These are phyloP conservation scores for Tolypocladium ovalisporum DNA, from an alignment of 2,329 filamentous ascomycete genomes.

Conservation along the genomic window DNA sequence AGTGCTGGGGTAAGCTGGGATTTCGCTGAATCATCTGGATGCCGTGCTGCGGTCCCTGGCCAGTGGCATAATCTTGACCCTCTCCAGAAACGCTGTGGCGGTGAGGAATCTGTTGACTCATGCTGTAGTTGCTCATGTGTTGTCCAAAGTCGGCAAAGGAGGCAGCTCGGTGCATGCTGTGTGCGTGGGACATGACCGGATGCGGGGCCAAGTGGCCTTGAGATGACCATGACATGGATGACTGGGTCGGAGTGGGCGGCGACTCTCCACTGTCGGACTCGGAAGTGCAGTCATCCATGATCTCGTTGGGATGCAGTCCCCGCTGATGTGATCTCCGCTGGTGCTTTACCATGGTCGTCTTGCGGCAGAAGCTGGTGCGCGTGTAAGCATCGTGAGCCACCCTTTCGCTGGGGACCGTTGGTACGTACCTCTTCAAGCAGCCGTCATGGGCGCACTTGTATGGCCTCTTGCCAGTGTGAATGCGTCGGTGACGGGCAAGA, in stretches of 20 bases:
- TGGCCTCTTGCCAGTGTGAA: slow-evolving; percentile 56
- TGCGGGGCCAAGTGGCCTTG: slow-evolving; percentile 28
- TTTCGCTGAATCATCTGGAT: slow-evolving; percentile 39
- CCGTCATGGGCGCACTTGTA: slow-evolving; percentile 52
- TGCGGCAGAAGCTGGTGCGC: slow-evolving; percentile 54
- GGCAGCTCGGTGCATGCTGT: slow-evolving; percentile 37
- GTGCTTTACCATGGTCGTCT: slow-evolving; percentile 62
- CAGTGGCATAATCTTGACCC: slow-evolving; percentile 32
- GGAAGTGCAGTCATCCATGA: slow-evolving; percentile 41
- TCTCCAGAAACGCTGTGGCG: slow-evolving; percentile 35
- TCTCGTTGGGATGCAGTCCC: slow-evolving; percentile 43
- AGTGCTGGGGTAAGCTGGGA: slow-evolving; percentile 36
- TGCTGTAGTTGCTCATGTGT: slow-evolving; percentile 32
- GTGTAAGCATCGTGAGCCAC: slow-evolving; percentile 8
- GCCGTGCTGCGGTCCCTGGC: slow-evolving; percentile 23
- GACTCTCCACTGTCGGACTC: slow-evolving; percentile 49
- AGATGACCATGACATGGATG: slow-evolving; percentile 40
- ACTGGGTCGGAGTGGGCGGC: slow-evolving; percentile 46
- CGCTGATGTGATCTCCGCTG: slow-evolving; percentile 51
- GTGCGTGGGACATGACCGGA: slow-evolving; percentile 22
- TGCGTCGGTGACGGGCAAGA: slow-evolving; percentile 52
- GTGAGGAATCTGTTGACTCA: slow-evolving; percentile 29
- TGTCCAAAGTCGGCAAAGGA: slow-evolving; percentile 46
- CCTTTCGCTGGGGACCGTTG: too few species aligned
- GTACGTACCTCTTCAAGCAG: slow-evolving; percentile 46